Base-by-base conservation (phyloP, 169 alveolate species). In the Babesia gibsoni region DNA sequence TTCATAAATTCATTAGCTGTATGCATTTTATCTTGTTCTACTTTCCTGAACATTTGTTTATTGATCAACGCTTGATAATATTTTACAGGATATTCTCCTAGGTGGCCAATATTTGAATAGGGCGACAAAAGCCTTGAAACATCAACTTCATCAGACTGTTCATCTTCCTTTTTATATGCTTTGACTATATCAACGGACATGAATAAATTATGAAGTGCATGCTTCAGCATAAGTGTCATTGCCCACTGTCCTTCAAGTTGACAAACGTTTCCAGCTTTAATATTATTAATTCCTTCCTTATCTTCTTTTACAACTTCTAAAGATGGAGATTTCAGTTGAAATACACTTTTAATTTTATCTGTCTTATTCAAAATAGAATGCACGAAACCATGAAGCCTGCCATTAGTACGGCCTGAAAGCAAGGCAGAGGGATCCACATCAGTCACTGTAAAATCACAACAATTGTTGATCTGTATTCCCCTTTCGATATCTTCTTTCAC, bases 221-320 rank as follows among this genome's bases (percentile, higher is more conserved):
- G 74, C 37, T 50, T 64, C 52, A 64, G 50, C 61, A 64, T 64
- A 14, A 64, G 54, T 3, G 46, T 39, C 36, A 32, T 30, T 10
- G 52, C 14, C 74, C 74, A 64, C 7, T n/a, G n/a, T 9, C 20
- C 46, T 7, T 25, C 67, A 29, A 35, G 30, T 22, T 54, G 66
- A n/a, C 20, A 6, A 18, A 48, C 1, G 12, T 64, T 25, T 5
- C 35, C 12, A 8, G 3, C 46, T 0, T 50, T 22, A 12, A 45
- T 2, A 29, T 9, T 7, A 8, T 7, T n/a, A 16, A 64, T 8
- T 2, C 16, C 16, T 3, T n/a, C 49, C 0, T 27, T 6, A 30
- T 64, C 61, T 1, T 0, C 45, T 7, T 33, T 23, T 7, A 64
- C 61, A 25, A 42, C 25, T 6, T 7, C 49, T 18, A 49, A 4